Conservation (phyloP, 495 filamentous ascomycete genomes). For the Hypomontagnella submonticulosa region DNA sequence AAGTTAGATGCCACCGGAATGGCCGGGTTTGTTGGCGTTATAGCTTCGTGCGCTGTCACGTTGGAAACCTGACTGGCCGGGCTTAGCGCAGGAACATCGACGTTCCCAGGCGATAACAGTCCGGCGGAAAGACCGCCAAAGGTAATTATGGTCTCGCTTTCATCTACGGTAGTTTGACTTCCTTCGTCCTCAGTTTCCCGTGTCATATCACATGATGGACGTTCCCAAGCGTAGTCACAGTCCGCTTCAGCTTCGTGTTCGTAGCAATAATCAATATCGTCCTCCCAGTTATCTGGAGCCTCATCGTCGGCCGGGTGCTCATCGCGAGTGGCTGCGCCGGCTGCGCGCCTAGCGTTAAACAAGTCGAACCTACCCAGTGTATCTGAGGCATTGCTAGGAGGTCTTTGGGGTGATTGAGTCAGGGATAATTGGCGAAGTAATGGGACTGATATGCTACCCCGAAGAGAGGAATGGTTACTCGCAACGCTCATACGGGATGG, state of each 20-base stretch:
- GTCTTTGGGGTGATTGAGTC: constrained; percentile 47
- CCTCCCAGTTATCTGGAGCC: constrained; percentile 78
- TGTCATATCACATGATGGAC: constrained; percentile 58
- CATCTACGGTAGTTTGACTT: constrained; percentile 40
- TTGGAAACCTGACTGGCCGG: constrained; percentile 56
- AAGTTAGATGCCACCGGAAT: constrained; percentile 55
- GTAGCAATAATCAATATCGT: constrained; percentile 94
- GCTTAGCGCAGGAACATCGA: constrained; percentile 60
- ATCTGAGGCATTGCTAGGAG: constrained; percentile 58
- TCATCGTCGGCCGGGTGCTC: constrained; percentile 55
- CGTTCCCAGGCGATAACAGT: constrained; percentile 54
- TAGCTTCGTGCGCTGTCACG: constrained; percentile 50
- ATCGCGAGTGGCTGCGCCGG: constrained; percentile 46
- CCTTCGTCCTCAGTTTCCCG: constrained; percentile 45
- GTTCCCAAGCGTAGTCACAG: constrained; percentile 89
- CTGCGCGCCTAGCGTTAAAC: constrained; percentile 48
- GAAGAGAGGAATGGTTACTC: constrained; percentile 56
- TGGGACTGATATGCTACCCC: constrained; percentile 60
- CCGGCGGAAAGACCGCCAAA: constrained; percentile 47
- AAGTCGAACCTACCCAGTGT: constrained; percentile 56
- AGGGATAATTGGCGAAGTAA: constrained; percentile 55
- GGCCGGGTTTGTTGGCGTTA: constrained; percentile 52
- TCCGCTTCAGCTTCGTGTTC: constrained; percentile 89
- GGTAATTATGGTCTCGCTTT: constrained; percentile 37
- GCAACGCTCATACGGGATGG: constrained; percentile 53